Evolutionary conservation across 2,329 filamentous ascomycete species (phyloP).

Genomic region (Akanthomyces dipterigenus): DNA sequence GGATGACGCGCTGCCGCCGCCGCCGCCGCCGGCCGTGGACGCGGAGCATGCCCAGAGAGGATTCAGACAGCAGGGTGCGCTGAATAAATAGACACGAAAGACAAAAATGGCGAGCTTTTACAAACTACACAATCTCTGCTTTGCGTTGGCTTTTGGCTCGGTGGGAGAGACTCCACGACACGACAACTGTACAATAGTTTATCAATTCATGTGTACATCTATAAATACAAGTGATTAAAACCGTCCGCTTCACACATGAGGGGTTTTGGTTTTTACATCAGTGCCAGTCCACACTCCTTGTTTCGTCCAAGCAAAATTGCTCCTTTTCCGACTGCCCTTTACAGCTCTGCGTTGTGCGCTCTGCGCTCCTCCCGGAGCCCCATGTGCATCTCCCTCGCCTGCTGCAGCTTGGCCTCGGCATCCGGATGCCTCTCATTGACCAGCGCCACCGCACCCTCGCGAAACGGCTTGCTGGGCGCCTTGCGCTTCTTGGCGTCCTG

Average conservation of each 20-base stretch:
- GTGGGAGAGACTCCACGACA: not conserved
- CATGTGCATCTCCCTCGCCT: slow-evolving; percentile 44
- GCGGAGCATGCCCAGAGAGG: slow-evolving; percentile 37
- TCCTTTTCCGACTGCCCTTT: slow-evolving; percentile 13
- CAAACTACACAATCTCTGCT: slow-evolving; percentile 6
- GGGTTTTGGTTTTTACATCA: slow-evolving; percentile 5
- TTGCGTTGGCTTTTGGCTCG: not conserved
- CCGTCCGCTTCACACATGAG: slow-evolving; percentile 15
- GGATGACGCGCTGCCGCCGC: slow-evolving; percentile 27
- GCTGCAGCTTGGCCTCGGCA: slow-evolving; percentile 38
- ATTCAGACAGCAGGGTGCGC: slow-evolving; percentile 42
- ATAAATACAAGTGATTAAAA: slow-evolving; percentile 28
- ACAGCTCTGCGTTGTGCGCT: slow-evolving; percentile 29
- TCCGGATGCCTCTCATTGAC: slow-evolving; percentile 42
- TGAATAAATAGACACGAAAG: slow-evolving; percentile 28
- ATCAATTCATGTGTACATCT: slow-evolving; percentile 23
- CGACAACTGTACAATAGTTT: slow-evolving; percentile 16
- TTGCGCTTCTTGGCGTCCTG: slow-evolving; percentile 87
- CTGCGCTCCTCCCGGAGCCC: slow-evolving; percentile 46
- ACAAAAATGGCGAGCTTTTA: not conserved
- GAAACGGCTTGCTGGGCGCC: slow-evolving; percentile 42
- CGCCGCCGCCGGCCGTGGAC: slow-evolving; percentile 22
- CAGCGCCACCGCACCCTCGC: slow-evolving; percentile 37
- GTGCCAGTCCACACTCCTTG: not conserved
- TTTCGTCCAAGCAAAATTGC: not conserved